A percentile compares a stretch with the other conserved stretches of the same genome.
phyloP scores from a whole-genome alignment of 1,139 yeast species.

The Torulaspora pretoriensis region DNA sequence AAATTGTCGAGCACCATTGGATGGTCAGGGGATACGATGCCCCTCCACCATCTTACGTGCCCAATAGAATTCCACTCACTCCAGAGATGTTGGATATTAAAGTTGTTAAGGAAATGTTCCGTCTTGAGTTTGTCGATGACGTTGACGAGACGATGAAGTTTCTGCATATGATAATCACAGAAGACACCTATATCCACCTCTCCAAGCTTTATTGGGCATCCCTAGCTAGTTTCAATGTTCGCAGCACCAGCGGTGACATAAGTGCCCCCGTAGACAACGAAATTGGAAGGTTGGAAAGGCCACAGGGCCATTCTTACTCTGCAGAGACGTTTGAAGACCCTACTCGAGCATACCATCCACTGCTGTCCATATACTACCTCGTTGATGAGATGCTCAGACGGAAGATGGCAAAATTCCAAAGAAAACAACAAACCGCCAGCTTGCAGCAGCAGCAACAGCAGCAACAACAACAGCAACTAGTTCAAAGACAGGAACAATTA shows the following conservation, averaged over 20 bases:
- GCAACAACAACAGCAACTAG: conserved; percentile 21
- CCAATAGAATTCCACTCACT: conserved; percentile 68
- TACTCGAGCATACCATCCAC: conserved; percentile 85
- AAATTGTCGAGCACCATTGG: conserved; percentile 91
- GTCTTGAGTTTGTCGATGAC: conserved; percentile 71
- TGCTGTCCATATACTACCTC: conserved; percentile 78
- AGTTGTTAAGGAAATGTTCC: conserved; percentile 70
- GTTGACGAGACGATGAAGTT: conserved; percentile 55
- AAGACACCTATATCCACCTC: conserved; percentile 59
- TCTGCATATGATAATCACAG: conserved; percentile 55
- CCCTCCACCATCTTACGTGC: conserved; percentile 66
- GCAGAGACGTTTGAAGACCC: conserved; percentile 54
- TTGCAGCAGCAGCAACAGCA: conserved; percentile 20
- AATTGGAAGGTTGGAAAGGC: conserved; percentile 10
- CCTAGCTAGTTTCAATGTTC: conserved; percentile 15
- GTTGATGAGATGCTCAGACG: conserved; percentile 80
- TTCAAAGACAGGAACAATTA: conserved; percentile 20
- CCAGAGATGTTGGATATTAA: conserved; percentile 60
- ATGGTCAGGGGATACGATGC: conserved; percentile 83
- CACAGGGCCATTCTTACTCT: background rate
- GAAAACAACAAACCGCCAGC: conserved; percentile 21
- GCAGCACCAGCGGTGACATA: conserved; percentile 12
- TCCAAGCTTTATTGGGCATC: conserved; percentile 29
- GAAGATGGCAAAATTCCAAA: conserved; percentile 50
- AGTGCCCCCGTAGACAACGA: conserved; percentile 10